These are phyloP conservation scores for Tritrichomonas foetus DNA, from an alignment of 208 protist genomes.

Conservation along the genomic window DNA sequence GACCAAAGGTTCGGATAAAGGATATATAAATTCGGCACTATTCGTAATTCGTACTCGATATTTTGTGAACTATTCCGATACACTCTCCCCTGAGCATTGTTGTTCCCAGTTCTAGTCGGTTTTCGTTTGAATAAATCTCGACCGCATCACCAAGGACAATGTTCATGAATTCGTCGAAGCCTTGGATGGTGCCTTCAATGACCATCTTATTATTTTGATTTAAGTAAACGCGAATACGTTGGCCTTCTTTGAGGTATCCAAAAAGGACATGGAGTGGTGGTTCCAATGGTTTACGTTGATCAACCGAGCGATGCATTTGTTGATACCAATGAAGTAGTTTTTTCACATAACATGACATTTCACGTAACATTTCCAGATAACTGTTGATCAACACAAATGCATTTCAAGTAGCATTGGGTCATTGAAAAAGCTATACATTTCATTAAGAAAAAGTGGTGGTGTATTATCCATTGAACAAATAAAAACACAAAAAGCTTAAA, in stretches of 20 bases:
- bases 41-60: background rate
- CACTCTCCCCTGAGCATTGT: slow-evolving; percentile 22
- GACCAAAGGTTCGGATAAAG: no score
- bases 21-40: no score
- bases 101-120: background rate
- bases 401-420: no score
- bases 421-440: no score
- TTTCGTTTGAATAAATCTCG: background rate
- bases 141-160: slow-evolving; percentile 1
- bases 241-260: background rate
- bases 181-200: slow-evolving; percentile 2
- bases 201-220: slow-evolving; percentile 11
- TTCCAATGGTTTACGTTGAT: background rate
- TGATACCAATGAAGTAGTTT: no score
- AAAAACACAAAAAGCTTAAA: no score
- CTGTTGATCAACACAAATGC: no score
- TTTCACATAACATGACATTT: no score
- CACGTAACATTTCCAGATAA: no score
- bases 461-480: no score
- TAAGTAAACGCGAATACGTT: background rate
- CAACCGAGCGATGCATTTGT: background rate
- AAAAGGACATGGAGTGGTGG: background rate
- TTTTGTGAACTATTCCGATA: background rate
- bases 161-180: slow-evolving; percentile 37
- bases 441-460: no score